Evolutionary conservation across 257 asterid genomes (phyloP), one percentile per base, ranked within the genome.

Genomic region (Lycium ferocissimum): DNA sequence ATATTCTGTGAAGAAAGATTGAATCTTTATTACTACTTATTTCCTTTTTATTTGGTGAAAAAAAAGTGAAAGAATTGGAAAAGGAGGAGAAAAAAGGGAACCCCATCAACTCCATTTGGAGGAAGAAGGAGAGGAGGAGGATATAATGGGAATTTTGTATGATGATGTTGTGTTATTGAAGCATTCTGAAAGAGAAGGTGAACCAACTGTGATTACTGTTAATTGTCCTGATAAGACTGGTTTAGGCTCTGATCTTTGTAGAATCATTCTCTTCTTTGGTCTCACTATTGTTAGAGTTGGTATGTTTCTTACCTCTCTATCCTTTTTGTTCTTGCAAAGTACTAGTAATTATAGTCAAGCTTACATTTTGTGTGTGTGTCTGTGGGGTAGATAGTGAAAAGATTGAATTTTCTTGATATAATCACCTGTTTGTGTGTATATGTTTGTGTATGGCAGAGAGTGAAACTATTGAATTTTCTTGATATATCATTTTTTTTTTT

Each of bases 221-320:
- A 95, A 92, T 85, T 95, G 99, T 35, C 98, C 98, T 0, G 99
- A 94, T 87, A 95, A 94, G 88, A 95, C 97, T 88, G 98, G 99
- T 2, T 80, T 95, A 86, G 98, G 98, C 1, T 93, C 92, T 83
- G 99, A 95, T 92, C 97, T 95, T 84, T 95, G 97, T 89, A 95
- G 97, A 76, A 91, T 95, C 84, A 92, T 95, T 70, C 97, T 95
- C 90, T 93, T 89, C 92, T 95, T 95, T 87, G 93, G 97, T 11
- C 95, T 95, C 85, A 86, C 91, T 85, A 88, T 94, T 57, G 94
- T 89, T 83, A 87, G 97, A 90, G 94, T 88, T 85, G 98, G 98
- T 95, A 90, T 65, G 90, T 40, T 26, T 8, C 35, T 54, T 69
- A 15, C 0, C 38, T 45, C 76, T 40, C 59, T 26, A 4, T 3